Base-by-base conservation (phyloP, 306 rosid genomes). In the Prunus fruticosa region DNA sequence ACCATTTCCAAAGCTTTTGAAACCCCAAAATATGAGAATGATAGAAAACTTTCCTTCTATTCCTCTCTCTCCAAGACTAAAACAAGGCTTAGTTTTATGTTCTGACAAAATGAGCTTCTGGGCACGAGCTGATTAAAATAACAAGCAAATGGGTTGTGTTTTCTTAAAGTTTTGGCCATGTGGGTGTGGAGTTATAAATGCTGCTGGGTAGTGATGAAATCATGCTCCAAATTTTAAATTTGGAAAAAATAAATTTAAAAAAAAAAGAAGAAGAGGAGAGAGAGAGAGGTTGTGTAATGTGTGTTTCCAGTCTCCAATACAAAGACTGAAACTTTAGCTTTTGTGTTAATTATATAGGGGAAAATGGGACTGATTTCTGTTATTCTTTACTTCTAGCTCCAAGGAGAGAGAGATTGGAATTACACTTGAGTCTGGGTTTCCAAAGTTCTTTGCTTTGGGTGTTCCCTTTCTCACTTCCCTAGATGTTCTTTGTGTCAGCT, bases 281-380 rank as follows among this genome's bases (percentile, higher is more conserved):
- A 61, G 80, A 75, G 72, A n/a, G 60, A 3, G 73, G 50, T 13
- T 15, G 67, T 28, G 67, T 3, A 3, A 34, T 38, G 9, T 73
- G 83, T 91, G 97, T 91, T 91, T 89, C 96, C 95, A 79, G 96
- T 92, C 96, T 95, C 88, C 92, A 77, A 87, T 90, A 90, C 96
- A 95, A 95, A 67, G 91, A 89, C 97, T 88, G 97, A 74, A 86
- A 84, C 96, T 91, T 89, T 87, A 89, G 82, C 93, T 89, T 92
- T 92, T 87, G 73, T 87, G 87, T 80, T 73, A 83, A 67, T 86
- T 85, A 80, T 78, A 76, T 76, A 67, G 86, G 89, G 89, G 77
- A 83, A 87, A 82, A 87, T 86, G 91, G 50, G 73, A 82, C 88
- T 82, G 80, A 66, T 84, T 73, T 84, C 84, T 84, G 89, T 85